phyloP scores from a whole-genome alignment of 2,329 filamentous ascomycete genomes.

The Diaporthe destruens region DNA sequence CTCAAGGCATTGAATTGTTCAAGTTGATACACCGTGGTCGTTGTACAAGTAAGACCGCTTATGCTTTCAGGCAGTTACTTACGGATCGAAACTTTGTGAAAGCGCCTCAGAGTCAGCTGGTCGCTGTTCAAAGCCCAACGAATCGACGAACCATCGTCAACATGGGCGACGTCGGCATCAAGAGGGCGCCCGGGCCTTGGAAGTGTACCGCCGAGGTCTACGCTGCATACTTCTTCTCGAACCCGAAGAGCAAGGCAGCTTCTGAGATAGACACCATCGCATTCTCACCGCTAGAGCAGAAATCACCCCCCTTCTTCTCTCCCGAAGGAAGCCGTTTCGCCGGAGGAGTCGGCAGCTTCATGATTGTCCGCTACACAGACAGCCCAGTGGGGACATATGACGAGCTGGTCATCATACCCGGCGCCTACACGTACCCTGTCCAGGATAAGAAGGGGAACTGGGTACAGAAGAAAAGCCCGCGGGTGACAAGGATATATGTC shows the following conservation, averaged over 20 bases:
- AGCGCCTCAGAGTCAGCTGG: not conserved
- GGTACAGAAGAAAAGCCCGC: constrained; percentile 52
- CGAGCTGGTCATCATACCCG: constrained; percentile 63
- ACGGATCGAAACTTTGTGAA: not conserved
- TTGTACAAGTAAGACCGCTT: not conserved
- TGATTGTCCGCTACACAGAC: constrained; percentile 64
- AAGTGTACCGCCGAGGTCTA: constrained; percentile 60
- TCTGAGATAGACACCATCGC: constrained; percentile 52
- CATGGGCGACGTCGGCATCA: constrained; percentile 20
- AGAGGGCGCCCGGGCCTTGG: constrained; percentile 55
- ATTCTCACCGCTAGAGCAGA: constrained; percentile 62
- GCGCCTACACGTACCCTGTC: constrained; percentile 58
- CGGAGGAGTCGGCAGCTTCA: constrained; percentile 62
- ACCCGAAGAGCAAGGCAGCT: constrained; percentile 43
- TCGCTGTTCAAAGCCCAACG: not conserved
- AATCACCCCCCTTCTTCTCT: constrained; percentile 56
- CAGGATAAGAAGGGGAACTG: constrained; percentile 50
- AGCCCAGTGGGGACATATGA: constrained; percentile 67
- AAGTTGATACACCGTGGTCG: not conserved
- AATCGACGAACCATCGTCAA: not conserved
- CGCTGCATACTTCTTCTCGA: constrained; percentile 57
- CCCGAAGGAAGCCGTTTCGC: constrained; percentile 52
- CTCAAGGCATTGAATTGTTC: not conserved
- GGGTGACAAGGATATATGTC: constrained; percentile 68
- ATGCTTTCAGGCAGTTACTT: not conserved